Evolutionary conservation across 2,329 filamentous ascomycete genomes (phyloP).

Genomic region (Sporothrix schenckii): DNA sequence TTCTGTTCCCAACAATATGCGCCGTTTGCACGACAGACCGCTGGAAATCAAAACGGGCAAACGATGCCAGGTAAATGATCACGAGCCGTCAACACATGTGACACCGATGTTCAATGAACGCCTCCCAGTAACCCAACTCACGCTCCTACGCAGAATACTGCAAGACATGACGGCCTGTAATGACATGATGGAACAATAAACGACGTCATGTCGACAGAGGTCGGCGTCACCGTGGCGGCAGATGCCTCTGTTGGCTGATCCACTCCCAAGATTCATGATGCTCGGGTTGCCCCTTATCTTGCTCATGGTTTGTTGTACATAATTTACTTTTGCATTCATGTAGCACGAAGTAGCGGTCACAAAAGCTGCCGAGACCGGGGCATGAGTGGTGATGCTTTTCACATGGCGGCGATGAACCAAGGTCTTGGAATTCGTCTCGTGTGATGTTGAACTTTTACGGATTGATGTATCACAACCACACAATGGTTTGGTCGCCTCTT

Average conservation of each 20-base stretch:
- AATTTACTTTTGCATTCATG: background rate
- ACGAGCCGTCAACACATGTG: background rate
- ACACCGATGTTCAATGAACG: no score
- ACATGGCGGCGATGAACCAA: background rate
- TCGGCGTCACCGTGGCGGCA: background rate
- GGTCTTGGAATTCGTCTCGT: background rate
- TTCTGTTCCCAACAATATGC: background rate
- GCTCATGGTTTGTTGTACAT: background rate
- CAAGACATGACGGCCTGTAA: background rate
- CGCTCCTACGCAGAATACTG: background rate
- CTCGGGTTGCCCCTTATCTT: background rate
- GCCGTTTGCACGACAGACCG: background rate
- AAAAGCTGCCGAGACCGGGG: background rate
- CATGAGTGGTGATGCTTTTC: background rate
- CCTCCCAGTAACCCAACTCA: background rate
- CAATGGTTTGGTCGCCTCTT: background rate
- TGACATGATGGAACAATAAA: background rate
- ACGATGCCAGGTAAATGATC: background rate
- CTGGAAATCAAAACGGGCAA: background rate
- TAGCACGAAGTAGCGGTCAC: background rate
- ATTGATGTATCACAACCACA: no score
- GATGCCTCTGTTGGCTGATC: background rate
- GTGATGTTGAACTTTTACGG: no score
- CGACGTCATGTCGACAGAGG: background rate
- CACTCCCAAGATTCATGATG: background rate